Conservation (phyloP, 208 protist species). For the Trypanosoma cruzi region DNA sequence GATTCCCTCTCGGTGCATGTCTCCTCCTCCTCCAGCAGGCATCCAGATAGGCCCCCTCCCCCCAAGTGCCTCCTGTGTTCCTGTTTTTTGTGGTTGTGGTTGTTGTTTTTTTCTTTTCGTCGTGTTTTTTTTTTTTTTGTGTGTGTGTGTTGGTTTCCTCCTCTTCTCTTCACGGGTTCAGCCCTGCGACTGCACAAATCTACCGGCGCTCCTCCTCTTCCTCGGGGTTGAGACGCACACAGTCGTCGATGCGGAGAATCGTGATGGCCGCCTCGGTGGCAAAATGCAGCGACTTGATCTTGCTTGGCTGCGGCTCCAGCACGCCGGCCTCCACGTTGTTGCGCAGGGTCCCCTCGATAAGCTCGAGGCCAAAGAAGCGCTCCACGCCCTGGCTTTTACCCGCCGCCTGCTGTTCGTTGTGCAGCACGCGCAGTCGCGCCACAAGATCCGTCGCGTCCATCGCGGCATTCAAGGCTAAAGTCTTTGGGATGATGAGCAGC, state of each 20-base stretch:
- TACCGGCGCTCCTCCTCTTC: conserved; percentile 60
- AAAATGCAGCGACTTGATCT: conserved; percentile 99
- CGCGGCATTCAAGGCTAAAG: conserved; percentile 98
- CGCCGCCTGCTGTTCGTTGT: conserved; percentile 84
- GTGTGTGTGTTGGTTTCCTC: too few relatives aligned
- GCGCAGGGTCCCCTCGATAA: conserved; percentile 93
- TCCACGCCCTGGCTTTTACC: conserved; percentile 43
- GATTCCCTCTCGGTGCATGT: too few relatives aligned
- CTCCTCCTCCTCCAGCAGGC: too few relatives aligned
- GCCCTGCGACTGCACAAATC: neutral
- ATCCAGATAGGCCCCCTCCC: too few relatives aligned
- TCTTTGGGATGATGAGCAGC: conserved; percentile 99
- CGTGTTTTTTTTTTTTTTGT: neutral
- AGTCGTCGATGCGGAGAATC: conserved; percentile 99
- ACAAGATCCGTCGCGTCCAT: conserved; percentile 99
- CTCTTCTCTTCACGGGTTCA: neutral
- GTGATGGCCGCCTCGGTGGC: conserved; percentile 99
- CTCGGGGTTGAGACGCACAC: conserved; percentile 96
- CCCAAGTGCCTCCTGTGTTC: too few relatives aligned
- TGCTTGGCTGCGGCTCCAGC: conserved; percentile 98
- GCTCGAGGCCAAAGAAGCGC: conserved; percentile 94
- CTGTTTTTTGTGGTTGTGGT: too few relatives aligned
- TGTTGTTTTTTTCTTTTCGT: too few relatives aligned
- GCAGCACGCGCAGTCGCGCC: conserved; percentile 96
- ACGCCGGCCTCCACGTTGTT: conserved; percentile 98